Base-by-base conservation (phyloP, 2,329 filamentous ascomycete genomes). In the Aureobasidium zeae region DNA sequence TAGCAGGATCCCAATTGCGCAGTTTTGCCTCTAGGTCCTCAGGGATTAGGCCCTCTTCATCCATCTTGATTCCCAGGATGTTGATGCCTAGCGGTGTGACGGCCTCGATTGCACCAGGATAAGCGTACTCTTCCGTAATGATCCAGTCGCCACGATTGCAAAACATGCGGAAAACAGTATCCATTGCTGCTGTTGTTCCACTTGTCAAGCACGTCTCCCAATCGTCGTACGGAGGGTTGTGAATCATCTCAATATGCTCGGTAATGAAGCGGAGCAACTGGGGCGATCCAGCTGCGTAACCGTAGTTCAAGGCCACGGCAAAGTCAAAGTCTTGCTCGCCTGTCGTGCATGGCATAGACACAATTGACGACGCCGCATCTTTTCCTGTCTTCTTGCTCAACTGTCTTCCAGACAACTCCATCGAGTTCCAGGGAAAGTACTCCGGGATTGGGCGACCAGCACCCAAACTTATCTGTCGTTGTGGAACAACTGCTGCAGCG, bases 111-210 rank as follows among this genome's bases (percentile, higher is more conserved):
- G 56, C 49, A 6, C 53, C 52, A 11, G 56, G 32, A 43, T 58
- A 61, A 2, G 57, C 57, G 35, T 52, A 57, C 8, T 51, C 46
- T 33, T 61, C 58, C 0, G 44, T 46, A 4, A 53, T 20, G 11
- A 53, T 24, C 44, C 37, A 54, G 29, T 57, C 55, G 4, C 57
- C 57, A 3, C 49, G 46, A 4, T 55, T 44, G 31, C 49, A 53
- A 21, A 61, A 55, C 36, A 57, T 55, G 2, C 55, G 57, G 3
- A 60, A 47, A 3, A 51, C 49, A 1, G 57, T 53, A 6, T 61
- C 57, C 10, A 60, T 42, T 3, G 57, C 58, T n/a, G 55, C 55
- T 2, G 57, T 59, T 3, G 49, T 56, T 1, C 58, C 58, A 44
- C 52, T 52, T 0, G 57, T 60, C 25, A 61, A 32, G 31, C 48